Conservation (phyloP, 495 filamentous ascomycete genomes). For the Glonium stellatum region DNA sequence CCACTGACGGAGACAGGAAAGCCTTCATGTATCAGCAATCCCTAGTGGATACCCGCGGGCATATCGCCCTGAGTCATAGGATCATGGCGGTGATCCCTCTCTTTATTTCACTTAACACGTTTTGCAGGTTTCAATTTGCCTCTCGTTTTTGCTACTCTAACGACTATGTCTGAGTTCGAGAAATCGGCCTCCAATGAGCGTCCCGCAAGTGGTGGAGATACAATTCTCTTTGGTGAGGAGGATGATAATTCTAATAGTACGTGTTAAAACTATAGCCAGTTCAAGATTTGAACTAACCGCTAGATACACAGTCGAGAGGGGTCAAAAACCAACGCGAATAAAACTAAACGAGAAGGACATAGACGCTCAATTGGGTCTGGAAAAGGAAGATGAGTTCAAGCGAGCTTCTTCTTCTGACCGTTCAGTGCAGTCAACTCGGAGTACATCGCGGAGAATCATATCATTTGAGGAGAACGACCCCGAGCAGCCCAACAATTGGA, state of each 20-base stretch:
- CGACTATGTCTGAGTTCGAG: background rate
- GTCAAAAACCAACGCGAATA: slow-evolving; percentile 1
- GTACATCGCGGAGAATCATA: slow-evolving; percentile 5
- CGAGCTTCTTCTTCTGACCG: slow-evolving; percentile 9
- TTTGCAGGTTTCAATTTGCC: background rate
- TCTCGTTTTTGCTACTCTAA: too few species aligned
- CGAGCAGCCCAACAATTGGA: slow-evolving; percentile 33
- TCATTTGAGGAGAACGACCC: slow-evolving; percentile 30
- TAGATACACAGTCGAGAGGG: background rate
- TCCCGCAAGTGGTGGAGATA: background rate
- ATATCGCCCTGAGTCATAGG: background rate
- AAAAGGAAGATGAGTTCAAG: slow-evolving; percentile 22
- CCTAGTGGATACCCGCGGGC: background rate
- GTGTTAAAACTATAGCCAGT: slow-evolving; percentile 1
- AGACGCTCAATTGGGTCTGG: slow-evolving; percentile 21
- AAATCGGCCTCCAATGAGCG: background rate
- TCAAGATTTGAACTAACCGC: background rate
- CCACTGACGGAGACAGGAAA: background rate
- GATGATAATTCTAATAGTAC: background rate
- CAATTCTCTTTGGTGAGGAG: too few species aligned
- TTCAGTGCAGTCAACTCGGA: background rate
- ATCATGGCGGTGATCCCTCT: background rate
- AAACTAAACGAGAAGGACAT: slow-evolving; percentile 16
- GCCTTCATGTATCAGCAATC: background rate
- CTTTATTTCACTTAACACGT: background rate